These are phyloP conservation scores for Bacidia rubella DNA, from an alignment of 495 filamentous ascomycete genomes.

Conservation along the genomic window DNA sequence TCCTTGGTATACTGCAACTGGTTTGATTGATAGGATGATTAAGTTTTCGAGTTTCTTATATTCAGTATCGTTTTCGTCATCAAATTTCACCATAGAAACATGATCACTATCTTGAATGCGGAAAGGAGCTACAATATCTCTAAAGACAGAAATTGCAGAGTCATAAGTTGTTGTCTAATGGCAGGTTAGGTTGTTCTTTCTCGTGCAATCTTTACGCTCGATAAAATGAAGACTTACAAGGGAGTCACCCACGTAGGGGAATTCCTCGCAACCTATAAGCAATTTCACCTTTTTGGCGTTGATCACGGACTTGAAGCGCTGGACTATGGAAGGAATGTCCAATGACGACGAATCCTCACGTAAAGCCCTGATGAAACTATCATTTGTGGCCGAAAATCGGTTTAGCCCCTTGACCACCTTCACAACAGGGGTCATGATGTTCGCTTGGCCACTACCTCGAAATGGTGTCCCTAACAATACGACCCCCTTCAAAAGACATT, in stretches of 20 bases:
- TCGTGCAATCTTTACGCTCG: neutral
- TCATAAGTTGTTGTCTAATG: neutral
- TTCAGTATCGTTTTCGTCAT: neutral
- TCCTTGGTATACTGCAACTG: neutral
- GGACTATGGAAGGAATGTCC: neutral
- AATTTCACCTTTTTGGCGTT: neutral
- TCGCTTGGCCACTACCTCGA: conserved; percentile 5
- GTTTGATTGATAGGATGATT: neutral
- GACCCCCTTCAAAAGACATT: conserved; percentile 5
- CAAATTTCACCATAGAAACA: conserved; percentile 4
- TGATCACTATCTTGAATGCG: conserved; percentile 2
- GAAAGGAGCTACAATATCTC: neutral
- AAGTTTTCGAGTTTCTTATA: conserved; percentile 6
- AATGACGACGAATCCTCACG: neutral
- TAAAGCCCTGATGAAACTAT: conserved; percentile 2
- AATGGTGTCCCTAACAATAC: conserved; percentile 4
- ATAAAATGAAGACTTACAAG: neutral
- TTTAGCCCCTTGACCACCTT: neutral
- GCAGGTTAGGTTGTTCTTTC: neutral
- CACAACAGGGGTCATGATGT: conserved; percentile 1
- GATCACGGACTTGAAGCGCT: conserved; percentile 3
- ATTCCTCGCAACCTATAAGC: neutral
- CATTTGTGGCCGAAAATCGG: neutral
- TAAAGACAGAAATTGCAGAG: conserved; percentile 4
- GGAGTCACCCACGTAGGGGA: neutral